These are phyloP conservation scores for Penicillium antarcticum DNA, from an alignment of 495 filamentous ascomycete species.

Conservation along the genomic window DNA sequence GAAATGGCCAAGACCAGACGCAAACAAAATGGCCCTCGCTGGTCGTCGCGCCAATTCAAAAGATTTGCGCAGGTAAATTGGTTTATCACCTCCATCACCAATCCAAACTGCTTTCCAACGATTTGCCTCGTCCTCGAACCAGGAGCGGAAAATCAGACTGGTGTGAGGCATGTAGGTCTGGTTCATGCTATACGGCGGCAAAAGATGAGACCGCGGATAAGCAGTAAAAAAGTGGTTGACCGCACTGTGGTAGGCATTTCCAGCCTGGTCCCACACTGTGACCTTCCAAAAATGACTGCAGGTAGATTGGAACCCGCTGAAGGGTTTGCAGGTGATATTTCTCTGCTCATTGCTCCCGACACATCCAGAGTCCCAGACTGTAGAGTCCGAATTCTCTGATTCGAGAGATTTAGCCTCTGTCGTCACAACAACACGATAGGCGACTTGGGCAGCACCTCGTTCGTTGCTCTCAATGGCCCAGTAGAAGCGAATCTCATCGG, in stretches of 20 bases:
- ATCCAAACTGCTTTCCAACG: slow-evolving; percentile 32
- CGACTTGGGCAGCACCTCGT: slow-evolving; percentile 7
- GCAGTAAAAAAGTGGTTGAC: slow-evolving; percentile 25
- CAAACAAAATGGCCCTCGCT: slow-evolving; percentile 18
- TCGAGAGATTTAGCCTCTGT: slow-evolving; percentile 4
- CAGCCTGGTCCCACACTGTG: slow-evolving; percentile 18
- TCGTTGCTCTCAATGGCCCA: slow-evolving; percentile 16
- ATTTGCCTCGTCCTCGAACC: slow-evolving; percentile 26
- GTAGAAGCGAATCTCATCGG: slow-evolving; percentile 25
- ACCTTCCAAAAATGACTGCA: slow-evolving; percentile 22
- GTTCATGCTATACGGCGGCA: slow-evolving; percentile 31
- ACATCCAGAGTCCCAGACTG: slow-evolving; percentile 23
- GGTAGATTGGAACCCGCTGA: slow-evolving; percentile 20
- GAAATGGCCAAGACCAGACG: slow-evolving; percentile 28
- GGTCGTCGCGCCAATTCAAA: slow-evolving; percentile 11
- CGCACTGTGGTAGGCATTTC: slow-evolving; percentile 8
- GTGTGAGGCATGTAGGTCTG: slow-evolving; percentile 31
- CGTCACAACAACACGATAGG: slow-evolving; percentile 21
- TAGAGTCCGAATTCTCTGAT: not conserved
- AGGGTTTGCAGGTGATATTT: slow-evolving; percentile 24
- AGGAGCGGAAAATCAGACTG: slow-evolving; percentile 28
- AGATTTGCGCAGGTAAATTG: slow-evolving; percentile 26
- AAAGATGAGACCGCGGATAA: slow-evolving; percentile 18
- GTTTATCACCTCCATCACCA: slow-evolving; percentile 28
- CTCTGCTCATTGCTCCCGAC: slow-evolving; percentile 22